phyloP scores from a whole-genome alignment of 495 filamentous ascomycete genomes.

The Clavariopsis aquatica region DNA sequence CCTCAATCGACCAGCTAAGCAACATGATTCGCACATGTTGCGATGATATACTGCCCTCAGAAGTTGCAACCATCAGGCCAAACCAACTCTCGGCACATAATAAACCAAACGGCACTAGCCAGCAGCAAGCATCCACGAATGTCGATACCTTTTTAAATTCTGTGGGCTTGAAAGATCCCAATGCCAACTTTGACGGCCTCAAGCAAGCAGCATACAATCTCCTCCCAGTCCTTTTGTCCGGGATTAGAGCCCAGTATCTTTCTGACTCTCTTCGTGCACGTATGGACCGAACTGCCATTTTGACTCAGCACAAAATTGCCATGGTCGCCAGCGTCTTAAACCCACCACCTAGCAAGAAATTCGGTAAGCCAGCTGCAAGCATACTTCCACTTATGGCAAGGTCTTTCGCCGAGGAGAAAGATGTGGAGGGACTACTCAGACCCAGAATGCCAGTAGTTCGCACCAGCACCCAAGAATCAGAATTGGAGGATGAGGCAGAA shows the following conservation, averaged over 20 bases:
- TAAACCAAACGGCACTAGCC: slow-evolving; percentile 43
- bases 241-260: slow-evolving; percentile 62
- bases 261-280: slow-evolving; percentile 64
- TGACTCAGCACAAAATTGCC: slow-evolving; percentile 62
- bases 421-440: slow-evolving; percentile 71
- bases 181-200: slow-evolving; percentile 41
- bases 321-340: slow-evolving; percentile 80
- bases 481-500: slow-evolving; percentile 16
- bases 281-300: slow-evolving; percentile 76
- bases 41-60: slow-evolving; percentile 54
- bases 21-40: slow-evolving; percentile 63
- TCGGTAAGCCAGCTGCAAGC: slow-evolving; percentile 60
- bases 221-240: slow-evolving; percentile 61
- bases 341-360: slow-evolving; percentile 61
- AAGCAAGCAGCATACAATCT: slow-evolving; percentile 57
- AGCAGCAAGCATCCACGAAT: slow-evolving; percentile 45
- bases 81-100: slow-evolving; percentile 11
- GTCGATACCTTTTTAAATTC: slow-evolving; percentile 58
- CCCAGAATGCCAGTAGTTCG: slow-evolving; percentile 62
- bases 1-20: slow-evolving; percentile 58
- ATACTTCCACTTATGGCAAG: slow-evolving; percentile 75
- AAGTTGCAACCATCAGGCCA: neutral
- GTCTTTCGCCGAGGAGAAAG: slow-evolving; percentile 58
- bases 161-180: slow-evolving; percentile 19
- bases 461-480: slow-evolving; percentile 21